Conservation (phyloP, 495 filamentous ascomycete species). For the Aspergillus affinis region DNA sequence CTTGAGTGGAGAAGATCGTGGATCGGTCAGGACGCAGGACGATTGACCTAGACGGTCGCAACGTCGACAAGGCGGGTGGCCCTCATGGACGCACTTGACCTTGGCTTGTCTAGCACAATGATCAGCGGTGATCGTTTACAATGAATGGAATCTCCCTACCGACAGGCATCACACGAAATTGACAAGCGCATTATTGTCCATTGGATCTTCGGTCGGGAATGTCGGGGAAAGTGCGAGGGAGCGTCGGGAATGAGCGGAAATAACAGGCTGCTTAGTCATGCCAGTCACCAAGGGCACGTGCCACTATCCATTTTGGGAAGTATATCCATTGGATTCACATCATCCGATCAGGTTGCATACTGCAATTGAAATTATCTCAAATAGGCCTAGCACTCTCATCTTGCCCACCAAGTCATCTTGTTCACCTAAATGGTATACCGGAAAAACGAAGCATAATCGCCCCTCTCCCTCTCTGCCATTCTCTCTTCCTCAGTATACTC, state of each 20-base stretch:
- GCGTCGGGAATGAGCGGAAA: neutral
- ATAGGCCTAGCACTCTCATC: too few species aligned
- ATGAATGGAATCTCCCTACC: constrained; percentile 17
- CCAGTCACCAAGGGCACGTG: too few species aligned
- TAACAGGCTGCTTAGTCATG: neutral
- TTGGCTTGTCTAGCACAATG: constrained; percentile 33
- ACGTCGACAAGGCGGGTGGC: constrained; percentile 39
- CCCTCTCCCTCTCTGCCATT: constrained; percentile 10
- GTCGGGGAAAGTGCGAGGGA: constrained; percentile 1
- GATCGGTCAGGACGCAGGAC: constrained; percentile 35
- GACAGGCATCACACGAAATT: constrained; percentile 44
- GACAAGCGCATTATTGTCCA: constrained; percentile 41
- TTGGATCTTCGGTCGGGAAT: constrained; percentile 3
- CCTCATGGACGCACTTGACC: constrained; percentile 45
- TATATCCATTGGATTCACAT: too few species aligned
- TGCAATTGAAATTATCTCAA: too few species aligned
- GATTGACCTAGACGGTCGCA: constrained; percentile 30
- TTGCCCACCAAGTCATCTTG: too few species aligned
- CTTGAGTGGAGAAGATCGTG: constrained; percentile 18
- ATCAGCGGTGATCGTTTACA: neutral
- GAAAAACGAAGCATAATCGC: constrained; percentile 15
- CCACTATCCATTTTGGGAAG: too few species aligned
- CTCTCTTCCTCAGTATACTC: constrained; percentile 16
- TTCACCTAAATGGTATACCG: constrained; percentile 13
- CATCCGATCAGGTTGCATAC: too few species aligned